Evolutionary conservation across 495 filamentous ascomycete species (phyloP).

Genomic region (Geopyxis carbonaria): DNA sequence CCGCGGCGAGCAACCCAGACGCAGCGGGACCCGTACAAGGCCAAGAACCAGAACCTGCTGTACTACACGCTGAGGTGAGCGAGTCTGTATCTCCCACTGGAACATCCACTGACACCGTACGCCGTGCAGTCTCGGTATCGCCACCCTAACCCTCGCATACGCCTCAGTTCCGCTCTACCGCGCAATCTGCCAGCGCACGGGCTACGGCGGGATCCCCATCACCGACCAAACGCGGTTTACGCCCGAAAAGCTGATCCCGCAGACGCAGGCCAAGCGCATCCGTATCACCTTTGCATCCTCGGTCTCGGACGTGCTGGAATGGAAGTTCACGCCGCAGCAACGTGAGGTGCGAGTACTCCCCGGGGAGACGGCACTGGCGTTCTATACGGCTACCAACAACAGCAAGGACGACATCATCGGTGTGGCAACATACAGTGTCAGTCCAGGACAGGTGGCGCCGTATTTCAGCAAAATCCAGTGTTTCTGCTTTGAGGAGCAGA

Average conservation of each 20-base stretch:
- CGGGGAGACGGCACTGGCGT: slow-evolving; percentile 91
- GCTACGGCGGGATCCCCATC: slow-evolving; percentile 86
- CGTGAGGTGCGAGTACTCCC: slow-evolving; percentile 89
- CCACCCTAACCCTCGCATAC: slow-evolving; percentile 81
- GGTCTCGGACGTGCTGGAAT: slow-evolving; percentile 84
- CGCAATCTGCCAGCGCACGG: slow-evolving; percentile 90
- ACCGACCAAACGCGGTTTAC: slow-evolving; percentile 53
- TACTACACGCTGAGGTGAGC: slow-evolving; percentile 27
- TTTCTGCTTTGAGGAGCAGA: slow-evolving; percentile 94
- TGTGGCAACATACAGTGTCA: slow-evolving; percentile 93
- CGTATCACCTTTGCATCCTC: slow-evolving; percentile 92
- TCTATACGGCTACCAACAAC: slow-evolving; percentile 92
- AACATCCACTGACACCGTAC: not conserved
- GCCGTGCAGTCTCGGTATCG: slow-evolving; percentile 32
- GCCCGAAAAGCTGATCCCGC: slow-evolving; percentile 49
- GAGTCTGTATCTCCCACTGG: not conserved
- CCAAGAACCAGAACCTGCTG: slow-evolving; percentile 42
- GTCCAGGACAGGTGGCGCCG: slow-evolving; percentile 83
- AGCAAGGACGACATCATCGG: slow-evolving; percentile 86
- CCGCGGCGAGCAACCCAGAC: slow-evolving; percentile 9
- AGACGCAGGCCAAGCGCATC: slow-evolving; percentile 65
- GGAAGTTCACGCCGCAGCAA: slow-evolving; percentile 96
- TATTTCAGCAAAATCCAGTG: slow-evolving; percentile 99
- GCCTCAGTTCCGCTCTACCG: slow-evolving; percentile 85
- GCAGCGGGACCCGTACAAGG: slow-evolving; percentile 37